Base-by-base conservation (phyloP, 805 yeast species). In the Isabelozyma rhagii region DNA sequence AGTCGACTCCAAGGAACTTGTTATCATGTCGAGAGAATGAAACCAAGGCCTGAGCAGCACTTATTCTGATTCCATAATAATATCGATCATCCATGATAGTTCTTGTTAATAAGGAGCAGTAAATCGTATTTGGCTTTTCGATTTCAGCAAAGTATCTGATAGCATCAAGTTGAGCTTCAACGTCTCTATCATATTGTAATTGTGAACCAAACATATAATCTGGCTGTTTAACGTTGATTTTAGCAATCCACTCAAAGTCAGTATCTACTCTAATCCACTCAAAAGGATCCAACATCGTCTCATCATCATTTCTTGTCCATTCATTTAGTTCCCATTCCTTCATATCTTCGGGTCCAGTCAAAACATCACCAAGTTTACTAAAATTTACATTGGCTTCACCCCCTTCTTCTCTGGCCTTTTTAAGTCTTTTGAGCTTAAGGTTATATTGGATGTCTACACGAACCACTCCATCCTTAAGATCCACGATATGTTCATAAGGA, bases 181-280 rank as follows among this genome's bases (percentile, higher is more conserved):
- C 96, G 62, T 94, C 99, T 53, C 97, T 73, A 67, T 94, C 99
- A 62, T 91, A 96, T 57, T 89, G 94, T 29, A 94, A 70, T 61
- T 94, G 99, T 0, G 98, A 89, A 0, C 90, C 88, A 63, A 81
- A 94, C 97, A 94, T 94, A 61, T 90, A 87, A 59, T 91, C 97
- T 0, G 97, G 96, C 67, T 92, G 97, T 57, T 85, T 89, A 34
- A 94, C 82, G 51, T 83, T 78, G 18, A 89, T 74, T 55, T 81
- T 82, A 52, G 96, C 89, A 45, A 94, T 86, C 99, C 99, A 94
- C 65, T 94, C 99, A 60, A 86, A 88, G 65, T 94, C 99, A 0
- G 97, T 92, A 69, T 94, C 99, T n/a, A 93, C 89, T 58, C 99
- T 77, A 39, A 94, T 78, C 99, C 99, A 94, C 60, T 94, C 99